These are phyloP conservation scores for Pseudoneurospora amorphoporcata DNA, from an alignment of 495 filamentous ascomycete species.

Conservation along the genomic window DNA sequence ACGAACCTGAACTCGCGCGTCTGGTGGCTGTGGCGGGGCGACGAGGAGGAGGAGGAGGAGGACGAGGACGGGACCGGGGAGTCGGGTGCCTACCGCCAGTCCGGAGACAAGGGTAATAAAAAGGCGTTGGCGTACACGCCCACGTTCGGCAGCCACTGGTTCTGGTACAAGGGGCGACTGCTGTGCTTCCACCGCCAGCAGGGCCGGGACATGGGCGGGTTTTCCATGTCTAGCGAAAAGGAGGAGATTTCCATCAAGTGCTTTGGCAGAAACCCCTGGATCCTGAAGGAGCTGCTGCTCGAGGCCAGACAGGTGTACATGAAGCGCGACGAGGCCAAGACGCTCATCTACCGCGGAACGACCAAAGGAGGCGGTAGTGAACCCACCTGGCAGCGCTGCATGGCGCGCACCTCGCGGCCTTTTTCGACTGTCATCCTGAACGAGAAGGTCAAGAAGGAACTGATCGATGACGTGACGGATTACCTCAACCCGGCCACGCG, in stretches of 20 bases:
- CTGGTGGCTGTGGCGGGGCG: slow-evolving; percentile 36
- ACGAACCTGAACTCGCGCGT: slow-evolving; percentile 43
- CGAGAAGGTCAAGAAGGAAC: slow-evolving; percentile 57
- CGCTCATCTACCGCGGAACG: slow-evolving; percentile 54
- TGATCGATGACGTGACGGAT: slow-evolving; percentile 78
- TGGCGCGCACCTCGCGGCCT: slow-evolving; percentile 56
- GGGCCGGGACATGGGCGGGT: slow-evolving; percentile 20
- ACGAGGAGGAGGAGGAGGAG: slow-evolving; percentile 34
- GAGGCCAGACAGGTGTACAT: slow-evolving; percentile 52
- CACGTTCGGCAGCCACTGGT: slow-evolving; percentile 52
- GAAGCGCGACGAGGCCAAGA: slow-evolving; percentile 50
- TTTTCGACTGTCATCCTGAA: slow-evolving; percentile 84
- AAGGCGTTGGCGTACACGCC: slow-evolving; percentile 56
- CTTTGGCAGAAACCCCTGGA: slow-evolving; percentile 53
- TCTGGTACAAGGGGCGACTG: slow-evolving; percentile 49
- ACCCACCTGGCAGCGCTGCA: slow-evolving; percentile 41
- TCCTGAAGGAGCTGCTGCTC: slow-evolving; percentile 55
- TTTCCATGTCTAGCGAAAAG: slow-evolving; percentile 26
- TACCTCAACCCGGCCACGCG: slow-evolving; percentile 71
- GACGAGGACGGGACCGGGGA: slow-evolving; percentile 35
- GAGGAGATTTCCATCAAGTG: slow-evolving; percentile 56
- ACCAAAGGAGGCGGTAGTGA: slow-evolving; percentile 24
- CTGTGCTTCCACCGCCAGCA: slow-evolving; percentile 44
- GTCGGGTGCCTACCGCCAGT: slow-evolving; percentile 12
- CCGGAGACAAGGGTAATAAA: slow-evolving; percentile 32